A percentile compares a stretch with the other conserved stretches of the same genome.
Conservation (phyloP, 352 stramenopile genomes). For the Globisporangium canariense region DNA sequence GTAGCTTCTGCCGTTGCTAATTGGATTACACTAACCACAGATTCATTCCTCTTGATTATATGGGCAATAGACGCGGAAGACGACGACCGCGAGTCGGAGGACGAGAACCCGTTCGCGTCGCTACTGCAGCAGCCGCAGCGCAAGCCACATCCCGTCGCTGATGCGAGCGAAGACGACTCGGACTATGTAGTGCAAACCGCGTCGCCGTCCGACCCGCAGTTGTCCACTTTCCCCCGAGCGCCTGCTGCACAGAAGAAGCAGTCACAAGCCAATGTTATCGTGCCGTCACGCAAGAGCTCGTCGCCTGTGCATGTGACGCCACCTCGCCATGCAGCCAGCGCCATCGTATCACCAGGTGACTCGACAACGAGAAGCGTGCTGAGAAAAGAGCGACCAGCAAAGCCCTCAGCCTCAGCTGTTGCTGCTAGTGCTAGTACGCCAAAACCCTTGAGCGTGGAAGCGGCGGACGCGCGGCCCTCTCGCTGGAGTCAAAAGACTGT, state of each 20-base stretch:
- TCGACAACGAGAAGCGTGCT: background rate
- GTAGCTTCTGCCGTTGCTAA: too few species aligned
- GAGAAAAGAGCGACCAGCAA: background rate
- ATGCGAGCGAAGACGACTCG: background rate
- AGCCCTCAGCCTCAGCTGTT: background rate
- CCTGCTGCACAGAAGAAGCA: background rate
- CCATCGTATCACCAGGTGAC: background rate
- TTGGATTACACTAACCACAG: too few species aligned
- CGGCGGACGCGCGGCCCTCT: constrained; percentile 41
- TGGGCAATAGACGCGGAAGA: constrained; percentile 17
- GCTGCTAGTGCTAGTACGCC: background rate
- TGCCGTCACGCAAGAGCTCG: background rate
- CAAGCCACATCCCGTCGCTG: background rate
- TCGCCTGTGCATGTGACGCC: background rate
- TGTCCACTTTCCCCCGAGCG: background rate
- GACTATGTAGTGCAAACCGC: background rate
- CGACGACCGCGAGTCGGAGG: constrained; percentile 25
- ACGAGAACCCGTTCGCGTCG: constrained; percentile 64
- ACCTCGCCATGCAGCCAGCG: background rate
- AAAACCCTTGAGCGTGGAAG: constrained; percentile 40
- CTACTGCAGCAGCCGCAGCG: constrained; percentile 31
- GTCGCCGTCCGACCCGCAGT: background rate
- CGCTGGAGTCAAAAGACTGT: constrained; percentile 32
- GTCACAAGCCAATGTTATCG: background rate
- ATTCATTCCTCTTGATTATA: background rate